phyloP scores from a whole-genome alignment of 345 rosid species.

The Citrus sp. region DNA sequence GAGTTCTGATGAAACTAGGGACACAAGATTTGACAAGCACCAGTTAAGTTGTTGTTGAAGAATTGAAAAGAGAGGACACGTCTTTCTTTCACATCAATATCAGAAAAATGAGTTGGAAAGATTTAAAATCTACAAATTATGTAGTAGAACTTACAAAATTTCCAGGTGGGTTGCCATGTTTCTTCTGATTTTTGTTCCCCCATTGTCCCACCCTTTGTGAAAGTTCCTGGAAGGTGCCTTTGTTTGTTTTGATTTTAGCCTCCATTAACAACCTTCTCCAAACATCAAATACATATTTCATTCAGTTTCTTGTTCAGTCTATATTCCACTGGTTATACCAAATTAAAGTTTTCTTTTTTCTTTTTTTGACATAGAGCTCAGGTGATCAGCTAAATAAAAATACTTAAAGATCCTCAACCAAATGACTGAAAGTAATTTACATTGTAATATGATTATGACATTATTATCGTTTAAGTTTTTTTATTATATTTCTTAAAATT shows the following conservation, averaged over 20 bases:
- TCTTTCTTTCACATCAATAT: constrained; percentile 22
- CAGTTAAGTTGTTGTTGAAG: background rate
- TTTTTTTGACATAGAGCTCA: no score
- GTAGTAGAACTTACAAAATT: background rate
- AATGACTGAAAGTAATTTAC: no score
- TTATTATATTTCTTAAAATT: no score
- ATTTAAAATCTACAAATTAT: background rate
- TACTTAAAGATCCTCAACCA: no score
- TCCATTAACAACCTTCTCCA: background rate
- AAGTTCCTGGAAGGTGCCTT: constrained; percentile 28
- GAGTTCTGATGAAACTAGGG: background rate
- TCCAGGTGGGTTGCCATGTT: constrained; percentile 22
- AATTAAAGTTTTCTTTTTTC: no score
- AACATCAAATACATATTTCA: background rate
- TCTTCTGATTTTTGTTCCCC: constrained; percentile 18
- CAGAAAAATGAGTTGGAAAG: constrained; percentile 18
- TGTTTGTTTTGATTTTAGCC: background rate
- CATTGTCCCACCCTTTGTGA: constrained; percentile 9
- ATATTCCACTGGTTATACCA: no score
- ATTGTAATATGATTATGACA: no score
- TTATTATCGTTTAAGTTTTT: no score
- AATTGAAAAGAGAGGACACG: background rate
- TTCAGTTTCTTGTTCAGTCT: background rate
- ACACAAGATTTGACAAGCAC: constrained; percentile 20
- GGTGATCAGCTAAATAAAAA: no score